Base-by-base conservation (phyloP, 345 rosid species). In the Gynandropsis gynandra region DNA sequence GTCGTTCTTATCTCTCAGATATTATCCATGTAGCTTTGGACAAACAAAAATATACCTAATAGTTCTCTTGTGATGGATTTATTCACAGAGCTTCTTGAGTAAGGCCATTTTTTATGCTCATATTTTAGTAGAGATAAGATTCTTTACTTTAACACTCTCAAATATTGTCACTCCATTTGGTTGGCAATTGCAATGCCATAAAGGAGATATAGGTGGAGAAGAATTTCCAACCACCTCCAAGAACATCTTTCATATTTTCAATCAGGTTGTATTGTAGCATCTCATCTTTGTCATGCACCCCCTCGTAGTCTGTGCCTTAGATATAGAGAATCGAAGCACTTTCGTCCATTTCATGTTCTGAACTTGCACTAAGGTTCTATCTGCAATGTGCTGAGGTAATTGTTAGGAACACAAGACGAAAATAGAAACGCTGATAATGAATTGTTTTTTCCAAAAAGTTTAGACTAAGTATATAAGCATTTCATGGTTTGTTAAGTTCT, bases 351-450 rank as follows among this genome's bases (percentile, higher is more conserved):
- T 80, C 85, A 47, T 74, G 79, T 11, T 93, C 97, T 65, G 97
- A 89, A 70, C 62, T 80, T 63, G 95, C 93, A 36, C 73, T 89
- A 58, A 67, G 87, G 66, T 64, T 89, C 66, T 82, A 79, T 66
- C 80, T 89, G 41, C 83, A 85, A 43, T 85, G 97, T 66, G 95
- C 93, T 34, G 93, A 89, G 95, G 97, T 89, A 79, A 62, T 42
- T 52, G 6, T 6, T 64, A 38, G 29, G 18, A n/a, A 19, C 31
- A 37, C 36, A 46, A 42, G 36, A 50, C n/a, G n/a, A 46, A 48
- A 12, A 38, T 24, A 6, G 16, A 13, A 45, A 40, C n/a, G 6
- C 18, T 31, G 29, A 29, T 39, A 57, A 20, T n/a, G 12, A 20
- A 21, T 5, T n/a, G 3, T n/a, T n/a, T n/a, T n/a, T n/a, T n/a